Base-by-base conservation (phyloP, 768 basidiomycete genomes). In the Cystobasidium tubakii region DNA sequence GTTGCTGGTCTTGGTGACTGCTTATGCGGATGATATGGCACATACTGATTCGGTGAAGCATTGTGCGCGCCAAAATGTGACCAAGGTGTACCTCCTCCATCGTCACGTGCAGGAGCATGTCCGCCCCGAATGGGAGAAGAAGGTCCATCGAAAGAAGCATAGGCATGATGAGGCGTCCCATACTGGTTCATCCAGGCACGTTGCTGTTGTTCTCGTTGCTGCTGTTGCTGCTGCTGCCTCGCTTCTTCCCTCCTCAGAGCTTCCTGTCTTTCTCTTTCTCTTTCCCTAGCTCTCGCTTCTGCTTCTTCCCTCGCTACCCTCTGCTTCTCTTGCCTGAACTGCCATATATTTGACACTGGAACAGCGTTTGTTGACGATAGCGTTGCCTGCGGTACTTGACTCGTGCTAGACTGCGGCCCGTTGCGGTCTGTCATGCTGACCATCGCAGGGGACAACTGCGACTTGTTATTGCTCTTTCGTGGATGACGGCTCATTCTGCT, bases 221-320 rank as follows among this genome's bases (percentile, higher is more conserved):
- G 65, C 25, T 66, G 65, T 39, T 53, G 43, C 43, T 43, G 39
- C 33, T 25, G 42, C 36, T 63, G 62, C 53, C 4, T 54, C 57
- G n/a, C 27, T 42, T 42, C 44, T 21, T n/a, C 46, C 21, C 12
- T 15, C 4, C 7, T 6, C 7, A n/a, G 15, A 50, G 46, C 46
- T 50, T 50, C 46, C 46, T 50, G 46, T 9, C 46, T 9, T 50
- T 50, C 46, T 50, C 46, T 15, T 9, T 50, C 46, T 19, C n/a
- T 50, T 19, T 9, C 46, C 21, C 46, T 50, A 4, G 15, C 46
- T 50, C 46, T 50, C 46, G 46, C 46, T 50, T 50, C 46, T 50
- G 46, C 46, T 50, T 50, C 15, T 50, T 50, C 46, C 46, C 15
- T 15, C n/a, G 46, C 46, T 4, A 50, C 21, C 46, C 46, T 6